Base-by-base conservation (phyloP, 306 rosid genomes). In the Cucumis sativus region DNA sequence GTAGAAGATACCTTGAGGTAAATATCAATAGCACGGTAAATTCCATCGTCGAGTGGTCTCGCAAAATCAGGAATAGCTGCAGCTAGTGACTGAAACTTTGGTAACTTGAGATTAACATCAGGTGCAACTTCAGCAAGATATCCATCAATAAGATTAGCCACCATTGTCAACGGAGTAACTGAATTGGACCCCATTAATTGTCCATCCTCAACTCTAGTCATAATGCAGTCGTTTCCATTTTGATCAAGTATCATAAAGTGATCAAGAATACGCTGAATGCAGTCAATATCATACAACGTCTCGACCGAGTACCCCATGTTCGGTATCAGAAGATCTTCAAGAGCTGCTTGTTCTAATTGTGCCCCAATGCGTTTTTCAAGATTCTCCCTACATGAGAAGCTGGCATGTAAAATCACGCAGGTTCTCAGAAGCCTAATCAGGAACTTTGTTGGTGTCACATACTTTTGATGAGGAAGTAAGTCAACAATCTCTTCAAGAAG, bases 91-190 rank as follows among this genome's bases (percentile, higher is more conserved):
- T 88, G 94, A 83, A 94, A 94, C 51, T 91, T 91, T 14, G 82
- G 76, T 8, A 84, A 23, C 84, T 90, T 94, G 77, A 94, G 79
- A 75, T 91, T 90, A 75, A 82, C 90, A 90, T 94, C 98, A 72
- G 98, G 88, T 75, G 96, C 94, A 49, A 93, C 97, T 83, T 93
- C 97, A 33, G 97, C 94, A 51, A 93, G 92, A 83, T 88, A 94
- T 40, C 85, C 83, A 82, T 94, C 98, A 62, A 94, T 85, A 55
- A 94, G 82, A 77, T 88, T 89, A 69, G 96, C 96, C 72, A 94
- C 97, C 85, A 83, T 82, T 70, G 89, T 77, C 83, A 90, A 81
- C 33, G 91, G 91, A 39, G 83, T 84, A 43, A 40, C 51, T 60
- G 86, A 65, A 56, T 86, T 90, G 60, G 92, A 82, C 15, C 79